phyloP scores from a whole-genome alignment of 129 eudicot species.

The Tagetes patula region DNA sequence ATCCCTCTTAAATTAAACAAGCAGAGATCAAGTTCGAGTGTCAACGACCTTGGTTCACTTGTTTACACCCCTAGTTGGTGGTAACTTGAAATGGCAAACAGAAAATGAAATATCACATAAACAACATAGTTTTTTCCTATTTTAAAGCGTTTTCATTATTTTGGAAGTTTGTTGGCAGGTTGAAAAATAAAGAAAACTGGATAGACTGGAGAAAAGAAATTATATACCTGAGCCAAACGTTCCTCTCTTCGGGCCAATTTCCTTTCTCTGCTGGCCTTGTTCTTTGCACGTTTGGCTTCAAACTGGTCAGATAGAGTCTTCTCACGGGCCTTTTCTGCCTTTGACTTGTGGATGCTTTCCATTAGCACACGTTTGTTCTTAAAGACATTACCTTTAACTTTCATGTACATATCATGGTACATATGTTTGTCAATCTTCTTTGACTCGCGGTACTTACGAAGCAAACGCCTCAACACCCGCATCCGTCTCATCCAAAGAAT shows the following conservation, averaged over 20 bases:
- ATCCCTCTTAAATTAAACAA: too few species aligned
- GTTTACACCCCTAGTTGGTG: too few species aligned
- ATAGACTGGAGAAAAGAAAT: too few species aligned
- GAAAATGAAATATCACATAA: not conserved
- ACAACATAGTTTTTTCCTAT: not conserved
- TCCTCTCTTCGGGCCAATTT: constrained; percentile 43
- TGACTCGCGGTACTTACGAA: constrained; percentile 39
- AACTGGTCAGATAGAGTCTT: constrained; percentile 44
- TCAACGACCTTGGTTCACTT: not conserved
- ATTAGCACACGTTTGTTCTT: constrained; percentile 44
- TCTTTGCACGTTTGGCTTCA: constrained; percentile 42
- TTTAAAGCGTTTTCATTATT: not conserved
- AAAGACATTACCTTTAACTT: constrained; percentile 57
- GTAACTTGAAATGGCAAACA: not conserved
- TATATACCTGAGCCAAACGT: constrained; percentile 33
- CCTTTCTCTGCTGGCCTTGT: constrained; percentile 44
- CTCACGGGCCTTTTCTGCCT: constrained; percentile 48
- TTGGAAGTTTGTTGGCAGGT: not conserved
- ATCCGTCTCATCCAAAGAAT: constrained; percentile 47
- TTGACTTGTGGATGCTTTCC: constrained; percentile 44
- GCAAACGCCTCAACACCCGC: constrained; percentile 41
- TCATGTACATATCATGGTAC: constrained; percentile 46
- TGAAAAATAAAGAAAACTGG: too few species aligned
- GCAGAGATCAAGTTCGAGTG: too few species aligned
- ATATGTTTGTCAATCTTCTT: constrained; percentile 46